These are phyloP conservation scores for Rhododendron griersonianum DNA, from an alignment of 148 eudicot genomes.

Conservation along the genomic window DNA sequence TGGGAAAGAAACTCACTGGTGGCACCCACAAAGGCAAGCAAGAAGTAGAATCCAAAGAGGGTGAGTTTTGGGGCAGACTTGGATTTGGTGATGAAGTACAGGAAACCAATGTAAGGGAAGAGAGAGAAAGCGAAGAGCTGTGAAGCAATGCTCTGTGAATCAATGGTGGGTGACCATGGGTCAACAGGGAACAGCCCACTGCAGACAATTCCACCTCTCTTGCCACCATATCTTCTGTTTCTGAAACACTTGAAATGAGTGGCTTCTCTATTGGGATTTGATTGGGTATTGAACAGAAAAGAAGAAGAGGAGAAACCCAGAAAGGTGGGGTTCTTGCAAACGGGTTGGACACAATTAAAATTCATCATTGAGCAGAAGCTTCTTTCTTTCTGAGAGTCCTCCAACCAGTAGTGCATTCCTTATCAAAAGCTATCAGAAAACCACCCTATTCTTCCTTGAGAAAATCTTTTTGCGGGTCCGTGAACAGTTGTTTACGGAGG, in stretches of 20 bases:
- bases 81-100: slow-evolving; percentile 84
- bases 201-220: slow-evolving; percentile 27
- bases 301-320: slow-evolving; percentile 15
- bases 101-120: slow-evolving; percentile 89
- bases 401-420: neutral
- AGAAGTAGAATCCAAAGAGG: slow-evolving; percentile 94
- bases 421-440: neutral
- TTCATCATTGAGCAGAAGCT: slow-evolving; percentile 3
- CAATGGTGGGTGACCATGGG: slow-evolving; percentile 93
- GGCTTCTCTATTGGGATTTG: slow-evolving; percentile 7
- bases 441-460: neutral
- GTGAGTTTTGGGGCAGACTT: slow-evolving; percentile 89
- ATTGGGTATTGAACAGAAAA: slow-evolving; percentile 17
- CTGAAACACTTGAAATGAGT: neutral
- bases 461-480: no score
- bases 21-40: slow-evolving; percentile 98
- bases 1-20: slow-evolving; percentile 60
- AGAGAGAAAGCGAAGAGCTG: slow-evolving; percentile 92
- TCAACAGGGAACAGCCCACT: slow-evolving; percentile 63
- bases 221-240: slow-evolving; percentile 16
- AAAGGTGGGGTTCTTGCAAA: slow-evolving; percentile 12
- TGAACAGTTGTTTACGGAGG: no score
- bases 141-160: slow-evolving; percentile 89
- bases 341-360: slow-evolving; percentile 7
- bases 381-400: neutral